These are phyloP conservation scores for Geranium brycei DNA, from an alignment of 345 rosid species.

Conservation along the genomic window DNA sequence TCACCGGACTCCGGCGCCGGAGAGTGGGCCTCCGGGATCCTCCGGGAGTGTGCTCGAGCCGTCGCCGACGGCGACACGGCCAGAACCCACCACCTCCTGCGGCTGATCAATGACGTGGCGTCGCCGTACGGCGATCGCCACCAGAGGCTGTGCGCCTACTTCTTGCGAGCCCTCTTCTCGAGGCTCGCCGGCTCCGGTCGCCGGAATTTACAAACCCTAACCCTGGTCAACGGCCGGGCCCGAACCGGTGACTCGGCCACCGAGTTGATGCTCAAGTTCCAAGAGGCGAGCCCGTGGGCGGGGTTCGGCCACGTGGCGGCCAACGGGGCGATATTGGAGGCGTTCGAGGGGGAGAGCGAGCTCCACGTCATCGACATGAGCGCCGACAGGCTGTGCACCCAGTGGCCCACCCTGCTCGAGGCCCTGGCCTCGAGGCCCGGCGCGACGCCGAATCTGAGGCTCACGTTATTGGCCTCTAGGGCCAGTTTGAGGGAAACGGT, in stretches of 20 bases:
- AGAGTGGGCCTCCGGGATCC: conserved; percentile 55
- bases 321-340: conserved; percentile 68
- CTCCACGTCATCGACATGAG: conserved; percentile 66
- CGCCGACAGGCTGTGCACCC: conserved; percentile 61
- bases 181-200: conserved; percentile 54
- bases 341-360: conserved; percentile 49
- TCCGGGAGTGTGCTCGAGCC: conserved; percentile 58
- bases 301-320: conserved; percentile 70
- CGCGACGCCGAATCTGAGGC: conserved; percentile 58
- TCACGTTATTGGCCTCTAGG: conserved; percentile 45
- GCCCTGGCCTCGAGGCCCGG: conserved; percentile 54
- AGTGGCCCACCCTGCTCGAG: conserved; percentile 75
- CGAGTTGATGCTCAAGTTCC: conserved; percentile 56
- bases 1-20: conserved; percentile 33
- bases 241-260: conserved; percentile 50
- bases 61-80: conserved; percentile 54
- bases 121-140: conserved; percentile 70
- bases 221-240: conserved; percentile 43
- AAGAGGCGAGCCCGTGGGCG: conserved; percentile 80
- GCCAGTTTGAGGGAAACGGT: conserved; percentile 30
- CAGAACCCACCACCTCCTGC: conserved; percentile 54
- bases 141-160: conserved; percentile 56
- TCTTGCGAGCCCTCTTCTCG: conserved; percentile 64
- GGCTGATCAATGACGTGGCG: conserved; percentile 68
- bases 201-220: conserved; percentile 55